These are phyloP conservation scores for Hemisphaericaspora nanyangensis DNA, from an alignment of 805 yeast genomes.

Conservation along the genomic window DNA sequence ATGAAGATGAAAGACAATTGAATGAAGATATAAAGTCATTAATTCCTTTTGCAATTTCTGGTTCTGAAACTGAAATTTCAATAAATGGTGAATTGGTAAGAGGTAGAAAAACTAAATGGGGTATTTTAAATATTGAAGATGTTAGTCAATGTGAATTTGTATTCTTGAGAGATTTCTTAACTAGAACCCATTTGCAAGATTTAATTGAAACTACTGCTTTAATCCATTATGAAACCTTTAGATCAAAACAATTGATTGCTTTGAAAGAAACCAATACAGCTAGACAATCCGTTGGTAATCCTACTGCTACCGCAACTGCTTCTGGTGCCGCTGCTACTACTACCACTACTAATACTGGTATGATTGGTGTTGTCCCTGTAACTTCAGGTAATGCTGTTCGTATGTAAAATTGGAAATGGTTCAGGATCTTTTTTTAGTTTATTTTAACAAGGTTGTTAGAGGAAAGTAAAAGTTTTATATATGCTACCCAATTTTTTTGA, in stretches of 20 bases:
- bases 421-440: too few relatives aligned
- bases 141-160: constrained; percentile 94
- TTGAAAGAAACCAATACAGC: constrained; percentile 74
- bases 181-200: constrained; percentile 94
- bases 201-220: constrained; percentile 88
- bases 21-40: constrained; percentile 68
- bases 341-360: background rate
- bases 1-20: constrained; percentile 68
- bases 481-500: too few relatives aligned
- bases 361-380: background rate
- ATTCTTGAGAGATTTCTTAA: constrained; percentile 87
- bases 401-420: too few relatives aligned
- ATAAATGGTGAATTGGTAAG: constrained; percentile 77
- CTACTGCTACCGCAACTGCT: background rate
- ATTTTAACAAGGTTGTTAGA: too few relatives aligned
- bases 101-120: constrained; percentile 94
- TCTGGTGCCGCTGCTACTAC: background rate
- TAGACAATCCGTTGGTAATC: constrained; percentile 20
- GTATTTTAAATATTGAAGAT: constrained; percentile 88
- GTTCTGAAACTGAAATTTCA: constrained; percentile 75
- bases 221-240: constrained; percentile 87
- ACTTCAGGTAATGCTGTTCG: too few relatives aligned
- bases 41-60: constrained; percentile 93
- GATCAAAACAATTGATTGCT: constrained; percentile 90
- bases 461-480: too few relatives aligned